A percentile compares a stretch with the other conserved stretches of the same genome.
Conservation (phyloP, 139 green algal species). For the Chlamydomonas schloesseri region DNA sequence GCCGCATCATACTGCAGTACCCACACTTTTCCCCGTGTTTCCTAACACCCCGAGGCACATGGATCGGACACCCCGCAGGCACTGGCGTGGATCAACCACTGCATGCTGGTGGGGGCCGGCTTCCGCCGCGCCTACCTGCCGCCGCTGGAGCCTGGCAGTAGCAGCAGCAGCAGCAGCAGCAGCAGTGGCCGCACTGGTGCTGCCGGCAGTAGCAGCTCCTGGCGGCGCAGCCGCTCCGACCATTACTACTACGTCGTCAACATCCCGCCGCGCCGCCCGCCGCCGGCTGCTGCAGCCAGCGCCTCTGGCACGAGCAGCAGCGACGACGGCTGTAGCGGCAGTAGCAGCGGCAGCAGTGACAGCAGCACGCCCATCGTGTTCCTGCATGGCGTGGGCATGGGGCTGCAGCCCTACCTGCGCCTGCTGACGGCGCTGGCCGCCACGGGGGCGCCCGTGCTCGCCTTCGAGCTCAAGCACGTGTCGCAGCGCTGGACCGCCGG, state of each 20-base stretch:
- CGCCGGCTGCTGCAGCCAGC: background rate
- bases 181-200: too few relatives aligned
- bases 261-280: background rate
- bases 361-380: conserved; percentile 38
- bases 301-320: background rate
- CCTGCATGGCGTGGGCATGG: conserved; percentile 58
- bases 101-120: conserved; percentile 42
- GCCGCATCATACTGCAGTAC: too few relatives aligned
- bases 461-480: conserved; percentile 66
- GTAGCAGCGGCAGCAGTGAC: background rate
- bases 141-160: background rate
- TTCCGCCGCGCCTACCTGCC: background rate
- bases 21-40: too few relatives aligned
- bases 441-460: conserved; percentile 56
- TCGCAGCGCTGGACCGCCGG: conserved; percentile 53
- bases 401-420: conserved; percentile 55
- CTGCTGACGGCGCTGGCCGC: conserved; percentile 60
- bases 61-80: background rate
- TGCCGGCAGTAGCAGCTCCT: background rate
- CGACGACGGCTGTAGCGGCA: background rate
- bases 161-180: background rate
- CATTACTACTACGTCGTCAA: conserved; percentile 32
- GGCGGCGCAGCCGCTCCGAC: background rate
- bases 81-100: conserved; percentile 39
- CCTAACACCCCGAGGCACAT: too few relatives aligned